Percentiles rank a stretch among this genome's conserved stretches.
Evolutionary conservation across 1,139 yeast genomes (phyloP).

Genomic region (Kazachstania sp.): DNA sequence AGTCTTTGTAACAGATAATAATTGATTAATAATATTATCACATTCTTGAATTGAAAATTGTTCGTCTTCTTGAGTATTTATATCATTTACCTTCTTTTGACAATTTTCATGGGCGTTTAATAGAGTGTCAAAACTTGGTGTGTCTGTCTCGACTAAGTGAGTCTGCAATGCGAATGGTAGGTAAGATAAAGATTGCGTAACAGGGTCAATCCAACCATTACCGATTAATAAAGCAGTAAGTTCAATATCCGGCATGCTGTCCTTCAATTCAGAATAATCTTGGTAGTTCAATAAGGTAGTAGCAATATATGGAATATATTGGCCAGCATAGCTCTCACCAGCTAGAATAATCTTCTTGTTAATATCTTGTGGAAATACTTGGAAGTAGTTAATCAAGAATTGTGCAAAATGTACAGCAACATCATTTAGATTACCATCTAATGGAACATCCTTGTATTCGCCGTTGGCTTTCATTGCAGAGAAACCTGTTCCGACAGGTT

Average conservation of each 20-base stretch:
- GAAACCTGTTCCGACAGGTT: conserved; percentile 88
- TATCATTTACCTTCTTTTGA: conserved; percentile 42
- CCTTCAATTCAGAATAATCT: too few relatives aligned
- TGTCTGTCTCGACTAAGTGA: conserved; percentile 43
- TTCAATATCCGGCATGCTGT: too few relatives aligned
- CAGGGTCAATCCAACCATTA: conserved; percentile 92
- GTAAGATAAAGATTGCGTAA: conserved; percentile 77
- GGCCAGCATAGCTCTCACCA: conserved; percentile 97
- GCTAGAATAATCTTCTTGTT: conserved; percentile 79
- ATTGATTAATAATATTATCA: conserved; percentile 38
- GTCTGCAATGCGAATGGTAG: conserved; percentile 99
- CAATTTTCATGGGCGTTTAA: conserved; percentile 53
- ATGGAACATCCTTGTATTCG: conserved; percentile 44
- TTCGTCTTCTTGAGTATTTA: conserved; percentile 10
- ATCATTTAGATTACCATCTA: conserved; percentile 83
- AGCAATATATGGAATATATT: conserved; percentile 90
- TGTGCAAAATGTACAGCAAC: too few relatives aligned
- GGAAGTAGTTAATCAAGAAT: conserved; percentile 82
- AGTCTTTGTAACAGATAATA: conserved; percentile 36
- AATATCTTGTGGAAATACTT: conserved; percentile 74
- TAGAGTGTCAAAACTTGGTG: conserved; percentile 37
- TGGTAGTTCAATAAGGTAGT: too few relatives aligned
- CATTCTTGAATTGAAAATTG: conserved; percentile 39
- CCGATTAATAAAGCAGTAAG: conserved; percentile 89
- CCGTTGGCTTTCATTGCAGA: too few relatives aligned